Percentiles rank a stretch among this genome's conserved stretches.
These are phyloP conservation scores for Saraca asoca DNA, from an alignment of 331 rosid genomes.

Conservation along the genomic window DNA sequence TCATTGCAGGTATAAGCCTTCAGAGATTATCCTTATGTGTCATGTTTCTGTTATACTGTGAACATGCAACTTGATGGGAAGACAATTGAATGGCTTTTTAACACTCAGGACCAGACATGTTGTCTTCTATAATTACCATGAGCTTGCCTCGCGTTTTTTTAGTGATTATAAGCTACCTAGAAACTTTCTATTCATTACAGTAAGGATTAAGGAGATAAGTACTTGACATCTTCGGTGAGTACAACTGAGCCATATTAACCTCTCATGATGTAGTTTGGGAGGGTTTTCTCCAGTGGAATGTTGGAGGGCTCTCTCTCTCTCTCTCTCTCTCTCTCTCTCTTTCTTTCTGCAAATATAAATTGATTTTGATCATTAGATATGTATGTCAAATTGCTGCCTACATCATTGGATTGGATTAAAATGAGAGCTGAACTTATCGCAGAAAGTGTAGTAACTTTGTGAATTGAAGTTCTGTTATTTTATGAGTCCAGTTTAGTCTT, in stretches of 20 bases:
- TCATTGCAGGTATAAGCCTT: constrained; percentile 63
- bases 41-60: constrained; percentile 27
- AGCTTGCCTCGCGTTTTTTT: background rate
- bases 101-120: constrained; percentile 1
- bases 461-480: constrained; percentile 7
- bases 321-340: too few relatives aligned
- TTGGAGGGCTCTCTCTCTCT: too few relatives aligned
- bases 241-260: constrained; percentile 5
- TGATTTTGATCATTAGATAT: background rate
- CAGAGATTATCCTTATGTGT: constrained; percentile 18
- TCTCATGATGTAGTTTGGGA: background rate
- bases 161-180: background rate
- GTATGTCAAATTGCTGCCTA: background rate
- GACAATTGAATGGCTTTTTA: constrained; percentile 17
- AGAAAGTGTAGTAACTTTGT: constrained; percentile 8
- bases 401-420: constrained; percentile 1
- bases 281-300: background rate
- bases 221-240: too few relatives aligned
- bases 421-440: background rate
- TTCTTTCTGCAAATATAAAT: constrained; percentile 5
- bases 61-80: constrained; percentile 17
- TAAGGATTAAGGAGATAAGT: constrained; percentile 1
- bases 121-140: constrained; percentile 2
- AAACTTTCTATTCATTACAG: background rate
- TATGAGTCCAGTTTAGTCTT: background rate